Percentiles rank a stretch among this genome's conserved stretches.
Conservation (phyloP, 139 green algal genomes). For the Edaphochlamys debaryana region DNA sequence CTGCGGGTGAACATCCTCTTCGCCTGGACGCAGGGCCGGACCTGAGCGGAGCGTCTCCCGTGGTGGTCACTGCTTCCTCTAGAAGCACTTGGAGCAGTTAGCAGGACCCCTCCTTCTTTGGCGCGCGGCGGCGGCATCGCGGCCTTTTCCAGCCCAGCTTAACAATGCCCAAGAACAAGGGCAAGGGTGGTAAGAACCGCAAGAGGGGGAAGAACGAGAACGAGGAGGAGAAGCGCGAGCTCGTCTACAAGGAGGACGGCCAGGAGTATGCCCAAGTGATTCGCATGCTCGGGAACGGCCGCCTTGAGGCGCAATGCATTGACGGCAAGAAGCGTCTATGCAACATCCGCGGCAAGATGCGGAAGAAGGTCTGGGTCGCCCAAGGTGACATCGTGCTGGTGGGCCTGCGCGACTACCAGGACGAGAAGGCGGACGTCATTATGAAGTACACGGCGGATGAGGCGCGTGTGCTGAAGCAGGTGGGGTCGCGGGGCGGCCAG, state of each 20-base stretch:
- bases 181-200: slow-evolving; percentile 64
- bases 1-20: no score
- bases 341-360: slow-evolving; percentile 99
- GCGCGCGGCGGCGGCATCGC: slow-evolving; percentile 28
- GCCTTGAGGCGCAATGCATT: slow-evolving; percentile 98
- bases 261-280: slow-evolving; percentile 94
- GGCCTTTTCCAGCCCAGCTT: background rate
- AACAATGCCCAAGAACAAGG: slow-evolving; percentile 72
- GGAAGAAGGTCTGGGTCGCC: slow-evolving; percentile 95
- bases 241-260: slow-evolving; percentile 99
- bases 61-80: no score
- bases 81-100: no score
- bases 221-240: slow-evolving; percentile 97
- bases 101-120: no score
- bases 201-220: slow-evolving; percentile 89
- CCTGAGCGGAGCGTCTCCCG: no score
- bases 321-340: slow-evolving; percentile 97
- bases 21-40: no score
- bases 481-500: no score
- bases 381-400: slow-evolving; percentile 97
- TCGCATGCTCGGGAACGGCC: slow-evolving; percentile 98
- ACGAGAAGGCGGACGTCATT: slow-evolving; percentile 99
- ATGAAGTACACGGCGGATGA: slow-evolving; percentile 90
- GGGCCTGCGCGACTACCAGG: slow-evolving; percentile 98
- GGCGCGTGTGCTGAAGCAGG: slow-evolving; percentile 84